Evolutionary conservation across 2,329 filamentous ascomycete species (phyloP).

Genomic region (Ceratocystis harringtonii): DNA sequence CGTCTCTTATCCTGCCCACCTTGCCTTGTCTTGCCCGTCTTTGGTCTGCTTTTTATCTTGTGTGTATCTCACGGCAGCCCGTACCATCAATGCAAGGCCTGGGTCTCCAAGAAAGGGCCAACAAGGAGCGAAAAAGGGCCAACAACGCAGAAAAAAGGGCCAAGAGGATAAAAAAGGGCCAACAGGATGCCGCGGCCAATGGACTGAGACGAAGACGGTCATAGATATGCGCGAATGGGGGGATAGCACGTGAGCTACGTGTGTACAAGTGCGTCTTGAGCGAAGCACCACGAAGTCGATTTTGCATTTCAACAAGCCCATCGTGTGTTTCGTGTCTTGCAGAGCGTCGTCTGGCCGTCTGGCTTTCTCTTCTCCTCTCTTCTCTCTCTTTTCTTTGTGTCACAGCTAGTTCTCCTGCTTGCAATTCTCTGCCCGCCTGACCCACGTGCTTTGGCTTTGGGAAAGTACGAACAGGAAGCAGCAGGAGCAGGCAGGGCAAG

Average conservation of each 20-base stretch:
- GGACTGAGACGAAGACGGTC: not conserved
- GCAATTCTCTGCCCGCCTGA: not conserved
- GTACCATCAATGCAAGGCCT: not conserved
- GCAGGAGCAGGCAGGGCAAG: not conserved
- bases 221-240: not conserved
- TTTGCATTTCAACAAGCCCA: too few species aligned
- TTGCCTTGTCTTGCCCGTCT: not conserved
- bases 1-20: not conserved
- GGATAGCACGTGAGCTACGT: not conserved
- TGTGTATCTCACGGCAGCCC: not conserved
- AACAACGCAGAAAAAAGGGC: not conserved
- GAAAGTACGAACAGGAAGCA: not conserved
- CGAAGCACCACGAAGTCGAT: too few species aligned
- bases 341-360: too few species aligned
- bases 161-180: not conserved
- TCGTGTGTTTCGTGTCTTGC: too few species aligned
- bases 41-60: not conserved
- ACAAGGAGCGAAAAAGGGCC: too few species aligned
- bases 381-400: too few species aligned
- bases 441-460: not conserved
- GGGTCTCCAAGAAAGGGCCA: not conserved
- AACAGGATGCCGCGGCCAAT: constrained; percentile 1
- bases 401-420: too few species aligned
- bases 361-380: too few species aligned
- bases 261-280: not conserved